Base-by-base conservation (phyloP, 169 alveolate species). In the Theileria equi region DNA sequence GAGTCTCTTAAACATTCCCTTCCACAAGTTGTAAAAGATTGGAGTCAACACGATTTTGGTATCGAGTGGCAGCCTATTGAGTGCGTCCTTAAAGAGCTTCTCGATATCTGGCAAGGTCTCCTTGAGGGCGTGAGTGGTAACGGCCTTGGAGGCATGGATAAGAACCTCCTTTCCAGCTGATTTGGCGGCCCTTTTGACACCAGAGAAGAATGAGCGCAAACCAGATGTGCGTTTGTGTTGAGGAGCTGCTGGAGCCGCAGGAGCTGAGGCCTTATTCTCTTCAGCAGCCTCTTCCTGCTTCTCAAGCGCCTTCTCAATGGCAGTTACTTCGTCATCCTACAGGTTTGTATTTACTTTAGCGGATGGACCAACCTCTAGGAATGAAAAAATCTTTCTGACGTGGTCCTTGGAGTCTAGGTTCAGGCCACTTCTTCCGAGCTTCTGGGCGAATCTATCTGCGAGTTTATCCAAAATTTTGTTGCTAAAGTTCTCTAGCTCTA, bases 41-140 rank as follows among this genome's bases (percentile, higher is more conserved):
- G 84, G 84, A 0, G 84, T 41, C 23, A 74, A 49, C 48, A 73
- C 78, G 29, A 66, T 57, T 32, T 64, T 66, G 48, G 65, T 55
- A 34, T 64, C 60, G 63, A 58, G 44, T 11, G 78, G 84, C 19
- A 74, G 84, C 1, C 45, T 0, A 0, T 11, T 8, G 64, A 74
- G 55, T 52, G 84, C 70, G 47, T 35, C 55, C 40, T 74, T 69
- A 64, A 60, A 49, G n/a, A 74, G 25, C 36, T 40, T 54, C 45
- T 64, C 84, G 25, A 74, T 25, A 29, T 17, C 28, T 5, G 84
- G 84, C 62, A 74, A 23, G 2, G 72, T 64, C 21, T 74, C 62
- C 35, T 65, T 74, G 19, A 74, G 25, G 11, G 68, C 71, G 17
- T 21, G 32, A 43, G 26, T 26, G 31, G 61, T 58, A 8, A 21